Evolutionary conservation across 192 early-diverging fungal species (phyloP).

Genomic region (Funneliformis geosporum): DNA sequence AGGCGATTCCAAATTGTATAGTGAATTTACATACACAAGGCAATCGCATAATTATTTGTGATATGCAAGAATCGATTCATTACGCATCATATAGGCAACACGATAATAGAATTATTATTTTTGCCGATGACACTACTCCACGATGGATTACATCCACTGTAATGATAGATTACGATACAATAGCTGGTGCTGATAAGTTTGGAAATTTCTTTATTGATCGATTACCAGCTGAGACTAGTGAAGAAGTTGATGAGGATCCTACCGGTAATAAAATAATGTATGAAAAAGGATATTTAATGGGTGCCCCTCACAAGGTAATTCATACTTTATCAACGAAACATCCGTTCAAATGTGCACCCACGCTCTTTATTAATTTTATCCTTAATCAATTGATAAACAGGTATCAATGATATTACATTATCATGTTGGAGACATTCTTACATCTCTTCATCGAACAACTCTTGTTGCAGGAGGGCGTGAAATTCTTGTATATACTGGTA

Average conservation of each 20-base stretch:
- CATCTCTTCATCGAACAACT: conserved; percentile 73
- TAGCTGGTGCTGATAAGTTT: conserved; percentile 95
- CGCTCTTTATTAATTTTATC: conserved; percentile 28
- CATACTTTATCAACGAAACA: not conserved
- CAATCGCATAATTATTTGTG: conserved; percentile 80
- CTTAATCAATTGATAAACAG: conserved; percentile 35
- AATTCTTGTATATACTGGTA: conserved; percentile 81
- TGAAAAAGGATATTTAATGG: conserved; percentile 81
- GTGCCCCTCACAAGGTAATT: conserved; percentile 80
- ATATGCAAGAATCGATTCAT: conserved; percentile 86
- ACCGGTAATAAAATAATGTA: conserved; percentile 79
- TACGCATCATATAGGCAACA: conserved; percentile 70
- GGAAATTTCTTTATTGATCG: conserved; percentile 87
- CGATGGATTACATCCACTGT: conserved; percentile 79
- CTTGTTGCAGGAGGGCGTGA: conserved; percentile 87
- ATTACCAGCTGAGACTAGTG: conserved; percentile 60
- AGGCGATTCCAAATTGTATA: conserved; percentile 75
- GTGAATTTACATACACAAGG: conserved; percentile 75
- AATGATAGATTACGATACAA: conserved; percentile 92
- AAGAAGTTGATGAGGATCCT: conserved; percentile 85
- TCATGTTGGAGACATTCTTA: conserved; percentile 86
- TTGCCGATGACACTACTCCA: conserved; percentile 91
- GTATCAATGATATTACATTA: conserved; percentile 74
- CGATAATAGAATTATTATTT: conserved; percentile 83
- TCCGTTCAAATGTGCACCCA: not conserved